Percentiles rank a stretch among this genome's conserved stretches.
Conservation (phyloP, 2,329 filamentous ascomycete species). For the Aspergillus jensenii region DNA sequence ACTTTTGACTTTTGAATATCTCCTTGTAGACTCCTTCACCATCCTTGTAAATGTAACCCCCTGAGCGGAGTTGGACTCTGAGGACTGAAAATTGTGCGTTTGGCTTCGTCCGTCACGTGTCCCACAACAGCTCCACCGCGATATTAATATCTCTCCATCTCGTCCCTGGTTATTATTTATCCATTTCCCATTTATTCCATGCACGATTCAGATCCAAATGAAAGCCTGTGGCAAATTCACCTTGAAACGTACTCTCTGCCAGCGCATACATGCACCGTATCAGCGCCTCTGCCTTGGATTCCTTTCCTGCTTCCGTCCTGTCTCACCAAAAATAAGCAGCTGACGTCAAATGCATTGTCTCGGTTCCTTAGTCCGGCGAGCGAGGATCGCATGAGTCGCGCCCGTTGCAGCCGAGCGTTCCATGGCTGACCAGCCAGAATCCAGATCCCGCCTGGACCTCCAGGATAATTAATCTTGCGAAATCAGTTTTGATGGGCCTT, state of each 20-base stretch:
- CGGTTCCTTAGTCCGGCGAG: background rate
- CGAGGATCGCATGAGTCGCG: background rate
- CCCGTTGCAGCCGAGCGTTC: background rate
- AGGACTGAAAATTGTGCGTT: background rate
- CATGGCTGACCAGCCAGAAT: background rate
- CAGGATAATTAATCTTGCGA: background rate
- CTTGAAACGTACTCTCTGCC: background rate
- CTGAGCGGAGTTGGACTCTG: too few species aligned
- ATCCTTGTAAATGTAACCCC: too few species aligned
- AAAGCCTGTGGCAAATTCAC: background rate
- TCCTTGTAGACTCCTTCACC: background rate
- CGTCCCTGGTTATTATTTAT: background rate
- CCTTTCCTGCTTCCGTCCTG: background rate
- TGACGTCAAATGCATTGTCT: constrained; percentile 9
- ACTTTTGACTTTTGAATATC: background rate
- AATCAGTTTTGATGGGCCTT: background rate
- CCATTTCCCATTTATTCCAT: background rate
- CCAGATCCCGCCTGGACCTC: background rate
- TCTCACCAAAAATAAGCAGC: constrained; percentile 14
- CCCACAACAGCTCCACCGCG: background rate
- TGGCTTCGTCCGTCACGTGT: background rate
- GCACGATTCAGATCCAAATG: background rate
- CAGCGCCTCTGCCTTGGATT: background rate
- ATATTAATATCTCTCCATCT: background rate
- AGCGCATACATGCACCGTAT: background rate